Conservation (phyloP, 345 rosid species). For the Rhizophora mangle region DNA sequence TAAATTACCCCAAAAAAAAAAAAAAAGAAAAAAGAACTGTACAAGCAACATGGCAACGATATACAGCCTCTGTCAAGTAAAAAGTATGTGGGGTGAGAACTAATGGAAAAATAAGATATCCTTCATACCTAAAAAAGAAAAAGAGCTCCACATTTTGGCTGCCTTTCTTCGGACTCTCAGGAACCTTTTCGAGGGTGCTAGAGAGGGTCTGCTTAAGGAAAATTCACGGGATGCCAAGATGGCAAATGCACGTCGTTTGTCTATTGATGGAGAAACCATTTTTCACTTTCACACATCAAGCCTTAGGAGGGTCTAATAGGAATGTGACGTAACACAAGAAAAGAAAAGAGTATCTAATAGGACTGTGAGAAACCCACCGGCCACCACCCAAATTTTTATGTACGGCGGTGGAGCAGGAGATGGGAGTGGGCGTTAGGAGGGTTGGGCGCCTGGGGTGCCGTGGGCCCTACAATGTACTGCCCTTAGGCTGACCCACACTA, state of each 20-base stretch:
- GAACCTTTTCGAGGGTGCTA: constrained; percentile 5
- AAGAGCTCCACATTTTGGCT: not conserved
- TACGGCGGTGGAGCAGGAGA: constrained; percentile 21
- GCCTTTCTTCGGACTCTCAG: not conserved
- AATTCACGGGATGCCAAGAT: constrained; percentile 16
- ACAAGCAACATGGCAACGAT: no score
- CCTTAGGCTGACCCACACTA: constrained; percentile 48
- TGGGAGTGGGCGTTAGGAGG: not conserved
- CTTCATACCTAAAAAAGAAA: no score
- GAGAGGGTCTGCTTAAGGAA: constrained; percentile 4
- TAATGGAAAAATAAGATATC: no score
- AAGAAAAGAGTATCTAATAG: not conserved
- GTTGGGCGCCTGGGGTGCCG: not conserved
- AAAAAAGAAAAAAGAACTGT: no score
- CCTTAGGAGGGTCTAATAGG: constrained; percentile 25
- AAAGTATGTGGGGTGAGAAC: no score
- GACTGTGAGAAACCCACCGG: constrained; percentile 33
- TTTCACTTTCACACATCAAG: constrained; percentile 24
- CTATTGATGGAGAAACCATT: constrained; percentile 31
- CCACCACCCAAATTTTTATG: constrained; percentile 32
- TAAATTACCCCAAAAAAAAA: not conserved
- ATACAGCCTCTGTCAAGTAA: no score
- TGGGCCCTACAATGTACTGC: constrained; percentile 44
- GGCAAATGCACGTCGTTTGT: constrained; percentile 11
- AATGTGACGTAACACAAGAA: no score